A percentile compares a stretch with the other conserved stretches of the same genome.
Evolutionary conservation across 495 filamentous ascomycete genomes (phyloP).

Genomic region (Xylaria longipes): DNA sequence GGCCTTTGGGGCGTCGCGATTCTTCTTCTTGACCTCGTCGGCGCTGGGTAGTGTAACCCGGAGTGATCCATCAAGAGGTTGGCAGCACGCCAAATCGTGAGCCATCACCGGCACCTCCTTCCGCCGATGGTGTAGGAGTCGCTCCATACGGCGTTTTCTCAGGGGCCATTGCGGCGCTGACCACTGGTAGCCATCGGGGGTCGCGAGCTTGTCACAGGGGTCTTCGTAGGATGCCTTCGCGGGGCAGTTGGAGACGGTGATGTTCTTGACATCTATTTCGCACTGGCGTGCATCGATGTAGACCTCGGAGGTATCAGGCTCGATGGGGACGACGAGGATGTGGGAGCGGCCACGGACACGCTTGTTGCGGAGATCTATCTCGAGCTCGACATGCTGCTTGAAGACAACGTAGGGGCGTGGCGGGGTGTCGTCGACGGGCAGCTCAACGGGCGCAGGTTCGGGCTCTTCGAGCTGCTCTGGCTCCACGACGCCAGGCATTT

Average conservation of each 20-base stretch:
- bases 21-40: constrained; percentile 44
- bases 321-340: constrained; percentile 75
- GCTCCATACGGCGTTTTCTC: constrained; percentile 68
- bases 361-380: constrained; percentile 80
- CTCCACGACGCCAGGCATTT: constrained; percentile 40
- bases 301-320: constrained; percentile 66
- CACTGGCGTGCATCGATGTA: constrained; percentile 87
- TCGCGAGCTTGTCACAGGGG: constrained; percentile 69
- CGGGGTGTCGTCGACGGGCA: constrained; percentile 43
- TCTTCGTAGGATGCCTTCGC: constrained; percentile 71
- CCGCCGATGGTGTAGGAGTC: constrained; percentile 60
- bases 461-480: constrained; percentile 30
- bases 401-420: constrained; percentile 61
- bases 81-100: constrained; percentile 46
- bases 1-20: constrained; percentile 37
- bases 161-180: constrained; percentile 81
- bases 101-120: constrained; percentile 50
- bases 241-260: constrained; percentile 72
- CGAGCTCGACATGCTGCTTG: constrained; percentile 86
- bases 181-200: constrained; percentile 61
- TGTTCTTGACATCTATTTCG: constrained; percentile 63
- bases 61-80: constrained; percentile 52
- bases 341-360: constrained; percentile 79
- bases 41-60: constrained; percentile 46
- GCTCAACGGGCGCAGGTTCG: constrained; percentile 35